A percentile compares a stretch with the other conserved stretches of the same genome.
Conservation (phyloP, 2,329 filamentous ascomycete species). For the Ilyonectria robusta region DNA sequence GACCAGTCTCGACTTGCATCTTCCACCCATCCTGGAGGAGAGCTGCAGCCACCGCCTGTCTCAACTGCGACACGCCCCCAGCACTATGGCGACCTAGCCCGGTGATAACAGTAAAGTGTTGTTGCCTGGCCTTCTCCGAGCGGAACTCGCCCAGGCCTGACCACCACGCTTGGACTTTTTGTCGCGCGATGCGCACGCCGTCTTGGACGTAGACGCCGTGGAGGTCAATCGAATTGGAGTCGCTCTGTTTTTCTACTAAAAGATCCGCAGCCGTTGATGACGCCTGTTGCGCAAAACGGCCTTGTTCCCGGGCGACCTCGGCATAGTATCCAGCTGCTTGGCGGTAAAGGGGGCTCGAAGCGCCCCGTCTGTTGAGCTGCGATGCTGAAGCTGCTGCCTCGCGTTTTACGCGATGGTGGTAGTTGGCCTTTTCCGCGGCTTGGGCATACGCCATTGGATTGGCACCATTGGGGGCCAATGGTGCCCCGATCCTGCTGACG, state of each 20-base stretch:
- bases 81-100: conserved; percentile 85
- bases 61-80: conserved; percentile 81
- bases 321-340: conserved; percentile 84
- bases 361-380: conserved; percentile 63
- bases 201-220: conserved; percentile 88
- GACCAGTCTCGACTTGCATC: conserved; percentile 79
- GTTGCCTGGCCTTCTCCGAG: conserved; percentile 61
- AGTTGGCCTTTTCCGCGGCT: conserved; percentile 47
- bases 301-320: conserved; percentile 76
- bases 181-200: conserved; percentile 82
- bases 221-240: conserved; percentile 75
- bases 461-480: conserved; percentile 16
- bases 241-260: conserved; percentile 78
- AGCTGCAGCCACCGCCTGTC: conserved; percentile 83
- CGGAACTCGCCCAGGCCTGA: conserved; percentile 75
- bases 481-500: conserved; percentile 22
- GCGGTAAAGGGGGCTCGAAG: conserved; percentile 80
- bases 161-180: conserved; percentile 84
- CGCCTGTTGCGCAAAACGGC: conserved; percentile 69
- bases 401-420: conserved; percentile 49
- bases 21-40: conserved; percentile 88
- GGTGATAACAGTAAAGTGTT: conserved; percentile 82
- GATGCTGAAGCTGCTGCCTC: conserved; percentile 56
- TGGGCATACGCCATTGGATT: conserved; percentile 44
- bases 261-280: conserved; percentile 78